These are phyloP conservation scores for Trametes maxima DNA, from an alignment of 768 basidiomycete species.

Conservation along the genomic window DNA sequence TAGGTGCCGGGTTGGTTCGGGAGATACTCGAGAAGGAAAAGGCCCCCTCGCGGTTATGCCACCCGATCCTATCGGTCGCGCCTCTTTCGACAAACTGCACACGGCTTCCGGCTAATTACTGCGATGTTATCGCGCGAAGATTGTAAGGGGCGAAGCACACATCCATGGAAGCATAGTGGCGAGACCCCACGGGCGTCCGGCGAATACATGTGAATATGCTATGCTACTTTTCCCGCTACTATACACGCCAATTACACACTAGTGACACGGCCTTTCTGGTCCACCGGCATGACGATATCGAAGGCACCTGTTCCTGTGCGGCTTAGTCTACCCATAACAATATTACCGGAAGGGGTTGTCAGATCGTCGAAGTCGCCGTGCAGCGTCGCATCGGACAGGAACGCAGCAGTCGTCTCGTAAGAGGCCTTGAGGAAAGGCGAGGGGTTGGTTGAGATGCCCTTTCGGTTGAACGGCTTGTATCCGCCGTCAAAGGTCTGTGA, in stretches of 20 bases:
- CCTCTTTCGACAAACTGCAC: too few relatives aligned
- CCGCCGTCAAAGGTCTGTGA: slow-evolving; percentile 93
- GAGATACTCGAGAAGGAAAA: not conserved
- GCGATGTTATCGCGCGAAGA: not conserved
- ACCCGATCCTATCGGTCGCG: too few relatives aligned
- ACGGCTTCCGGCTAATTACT: not conserved
- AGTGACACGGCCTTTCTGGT: not conserved
- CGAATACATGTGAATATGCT: slow-evolving; percentile 4
- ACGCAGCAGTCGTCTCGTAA: slow-evolving; percentile 93
- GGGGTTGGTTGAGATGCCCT: slow-evolving; percentile 88
- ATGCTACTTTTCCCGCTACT: slow-evolving; percentile 16
- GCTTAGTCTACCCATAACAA: slow-evolving; percentile 87
- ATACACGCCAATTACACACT: slow-evolving; percentile 11
- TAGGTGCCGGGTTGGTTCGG: not conserved
- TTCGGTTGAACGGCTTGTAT: slow-evolving; percentile 97
- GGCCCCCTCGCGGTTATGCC: too few relatives aligned
- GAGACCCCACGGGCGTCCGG: not conserved
- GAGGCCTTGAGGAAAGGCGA: slow-evolving; percentile 98
- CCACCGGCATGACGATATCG: slow-evolving; percentile 71
- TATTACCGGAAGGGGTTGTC: slow-evolving; percentile 85
- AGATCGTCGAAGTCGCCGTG: slow-evolving; percentile 96
- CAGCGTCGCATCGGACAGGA: slow-evolving; percentile 90
- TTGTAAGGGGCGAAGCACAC: not conserved
- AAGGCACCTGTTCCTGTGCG: slow-evolving; percentile 95
- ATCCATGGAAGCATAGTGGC: not conserved